phyloP scores from a whole-genome alignment of 345 rosid species.

The Hibiscus tridactylites region DNA sequence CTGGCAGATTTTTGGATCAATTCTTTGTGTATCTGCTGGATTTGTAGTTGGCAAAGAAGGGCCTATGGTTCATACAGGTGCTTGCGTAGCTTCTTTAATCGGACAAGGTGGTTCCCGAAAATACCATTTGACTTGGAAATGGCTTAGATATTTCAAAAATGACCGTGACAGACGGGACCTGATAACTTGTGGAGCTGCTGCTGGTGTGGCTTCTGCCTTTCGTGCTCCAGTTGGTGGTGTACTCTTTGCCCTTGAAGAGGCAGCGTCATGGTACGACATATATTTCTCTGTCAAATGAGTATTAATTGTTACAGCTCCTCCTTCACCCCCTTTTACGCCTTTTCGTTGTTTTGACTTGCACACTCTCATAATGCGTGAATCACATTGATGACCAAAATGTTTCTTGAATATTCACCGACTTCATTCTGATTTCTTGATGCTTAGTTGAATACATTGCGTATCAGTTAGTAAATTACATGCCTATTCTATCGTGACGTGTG shows the following conservation, averaged over 20 bases:
- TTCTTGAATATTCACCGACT: slow-evolving; percentile 2
- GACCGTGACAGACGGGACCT: slow-evolving; percentile 43
- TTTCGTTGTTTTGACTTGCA: background rate
- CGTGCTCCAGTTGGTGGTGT: slow-evolving; percentile 50
- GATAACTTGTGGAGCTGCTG: slow-evolving; percentile 47
- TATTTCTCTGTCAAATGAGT: background rate
- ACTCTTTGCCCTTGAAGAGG: slow-evolving; percentile 48
- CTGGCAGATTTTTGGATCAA: slow-evolving; percentile 35
- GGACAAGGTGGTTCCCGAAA: slow-evolving; percentile 44
- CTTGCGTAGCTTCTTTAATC: slow-evolving; percentile 40
- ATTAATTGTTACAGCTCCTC: background rate
- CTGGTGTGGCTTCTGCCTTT: slow-evolving; percentile 44
- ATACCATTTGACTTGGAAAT: slow-evolving; percentile 40
- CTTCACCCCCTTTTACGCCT: background rate
- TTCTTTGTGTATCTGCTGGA: slow-evolving; percentile 38
- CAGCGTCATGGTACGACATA: slow-evolving; percentile 37
- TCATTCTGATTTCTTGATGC: background rate
- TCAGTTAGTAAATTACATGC: background rate
- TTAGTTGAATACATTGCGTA: background rate
- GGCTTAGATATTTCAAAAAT: slow-evolving; percentile 41
- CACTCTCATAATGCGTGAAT: background rate
- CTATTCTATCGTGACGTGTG: background rate
- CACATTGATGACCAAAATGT: background rate
- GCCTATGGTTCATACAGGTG: slow-evolving; percentile 46
- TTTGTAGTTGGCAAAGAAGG: slow-evolving; percentile 44